Conservation (phyloP, 1,139 yeast species). For the Lodderomyces metapsilosis region DNA sequence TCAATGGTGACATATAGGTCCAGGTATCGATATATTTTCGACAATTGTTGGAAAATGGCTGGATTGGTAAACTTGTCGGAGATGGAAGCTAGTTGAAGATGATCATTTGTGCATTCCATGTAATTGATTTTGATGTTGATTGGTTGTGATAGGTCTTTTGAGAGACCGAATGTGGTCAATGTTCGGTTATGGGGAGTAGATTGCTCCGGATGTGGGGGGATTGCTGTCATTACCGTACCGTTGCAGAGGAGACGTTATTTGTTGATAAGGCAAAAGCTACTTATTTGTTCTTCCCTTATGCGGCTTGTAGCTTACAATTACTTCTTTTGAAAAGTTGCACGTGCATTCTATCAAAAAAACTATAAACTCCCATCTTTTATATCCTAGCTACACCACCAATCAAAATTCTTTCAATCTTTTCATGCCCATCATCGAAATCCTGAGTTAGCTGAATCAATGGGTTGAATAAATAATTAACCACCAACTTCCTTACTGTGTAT, state of each 20-base stretch:
- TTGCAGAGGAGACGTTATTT: too few species aligned
- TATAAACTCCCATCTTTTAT: neutral
- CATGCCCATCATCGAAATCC: slow-evolving; percentile 22
- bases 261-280: too few species aligned
- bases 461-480: slow-evolving; percentile 27
- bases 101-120: slow-evolving; percentile 23
- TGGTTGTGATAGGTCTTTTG: slow-evolving; percentile 67
- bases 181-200: slow-evolving; percentile 5
- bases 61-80: slow-evolving; percentile 62
- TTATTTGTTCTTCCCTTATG: too few species aligned
- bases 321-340: too few species aligned
- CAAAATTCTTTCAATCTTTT: slow-evolving; percentile 25
- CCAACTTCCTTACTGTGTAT: slow-evolving; percentile 20
- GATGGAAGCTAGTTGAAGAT: slow-evolving; percentile 37
- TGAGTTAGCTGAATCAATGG: slow-evolving; percentile 30
- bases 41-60: slow-evolving; percentile 43
- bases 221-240: neutral
- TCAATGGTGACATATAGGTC: slow-evolving; percentile 65
- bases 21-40: slow-evolving; percentile 51
- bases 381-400: slow-evolving; percentile 28
- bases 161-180: slow-evolving; percentile 67
- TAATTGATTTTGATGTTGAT: slow-evolving; percentile 36
- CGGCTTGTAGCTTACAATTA: neutral
- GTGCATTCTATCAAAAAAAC: too few species aligned
- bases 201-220: neutral